Base-by-base conservation (phyloP, 768 basidiomycete species). In the Mycena alexandri region DNA sequence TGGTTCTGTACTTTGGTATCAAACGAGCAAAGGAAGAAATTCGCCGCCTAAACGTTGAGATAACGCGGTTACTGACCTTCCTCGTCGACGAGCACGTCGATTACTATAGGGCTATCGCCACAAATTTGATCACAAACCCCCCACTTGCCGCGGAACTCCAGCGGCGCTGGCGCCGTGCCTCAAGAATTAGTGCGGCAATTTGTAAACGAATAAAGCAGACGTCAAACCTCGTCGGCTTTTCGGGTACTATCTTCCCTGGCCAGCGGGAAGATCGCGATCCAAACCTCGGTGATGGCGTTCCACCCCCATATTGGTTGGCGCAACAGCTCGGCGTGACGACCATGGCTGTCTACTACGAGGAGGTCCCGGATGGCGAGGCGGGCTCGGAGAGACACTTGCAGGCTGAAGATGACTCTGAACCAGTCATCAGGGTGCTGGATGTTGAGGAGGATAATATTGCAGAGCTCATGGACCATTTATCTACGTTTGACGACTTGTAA, bases 401-500 rank as follows among this genome's bases (percentile, higher is more conserved):
- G n/a, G 17, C 34, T 36, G 43, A 59, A 4, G 57, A 57, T 7
- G 56, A 47, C 41, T 57, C 55, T 43, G 56, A 17, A 25, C 29
- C 47, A 1, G 57, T 46, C 3, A 44, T 59, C 13, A 44, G 57
- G 13, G 57, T 29, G 44, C 57, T 59, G 12, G 57, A 59, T 2
- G 25, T 59, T 2, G 44, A 59, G 9, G 57, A 44, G 12, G 57
- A 59, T 47, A 5, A 59, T 34, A 21, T 59, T 21, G 57, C 33
- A 34, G 22, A 44, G 13, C 57, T 59, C 25, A 59, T 59, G 57
- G 57, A 59, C 19, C 57, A 47, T 34, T 34, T 59, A 21, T 59
- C 24, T 46, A 59, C 44, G 5, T 52, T 52, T 14, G 50, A 52
- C 8, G 50, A 52, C 50, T 33, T 33, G 2, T 57, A 46, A 44